Evolutionary conservation across 352 stramenopile genomes (phyloP).

Genomic region (Globisporangium recalcitrans): DNA sequence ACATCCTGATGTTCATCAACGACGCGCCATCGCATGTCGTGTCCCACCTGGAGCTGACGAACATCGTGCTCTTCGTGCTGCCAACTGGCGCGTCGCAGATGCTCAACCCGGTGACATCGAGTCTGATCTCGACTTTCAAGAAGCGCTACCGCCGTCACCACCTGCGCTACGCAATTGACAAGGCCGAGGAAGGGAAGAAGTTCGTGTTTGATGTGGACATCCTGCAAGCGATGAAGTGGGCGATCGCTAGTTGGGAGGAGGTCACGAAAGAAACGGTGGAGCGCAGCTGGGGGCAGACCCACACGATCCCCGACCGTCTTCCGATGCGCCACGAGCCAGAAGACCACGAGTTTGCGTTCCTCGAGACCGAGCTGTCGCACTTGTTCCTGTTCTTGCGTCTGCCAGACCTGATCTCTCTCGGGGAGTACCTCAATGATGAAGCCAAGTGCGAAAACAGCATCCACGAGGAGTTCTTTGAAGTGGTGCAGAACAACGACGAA

Average conservation of each 20-base stretch:
- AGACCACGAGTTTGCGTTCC: constrained; percentile 48
- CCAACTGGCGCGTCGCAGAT: constrained; percentile 40
- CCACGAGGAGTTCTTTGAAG: constrained; percentile 82
- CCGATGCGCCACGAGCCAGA: constrained; percentile 42
- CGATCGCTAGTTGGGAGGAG: constrained; percentile 59
- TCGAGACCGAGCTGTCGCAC: constrained; percentile 64
- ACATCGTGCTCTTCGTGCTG: constrained; percentile 67
- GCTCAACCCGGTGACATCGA: constrained; percentile 64
- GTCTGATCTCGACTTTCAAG: constrained; percentile 62
- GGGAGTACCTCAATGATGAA: constrained; percentile 73
- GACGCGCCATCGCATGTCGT: constrained; percentile 74
- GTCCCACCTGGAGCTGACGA: constrained; percentile 67
- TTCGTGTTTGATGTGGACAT: constrained; percentile 60
- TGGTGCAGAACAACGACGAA: constrained; percentile 60
- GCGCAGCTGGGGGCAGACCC: constrained; percentile 55
- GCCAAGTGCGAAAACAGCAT: constrained; percentile 58
- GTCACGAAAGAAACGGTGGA: constrained; percentile 64
- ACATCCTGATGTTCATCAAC: constrained; percentile 75
- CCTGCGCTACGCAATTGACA: constrained; percentile 59
- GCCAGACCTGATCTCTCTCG: constrained; percentile 49
- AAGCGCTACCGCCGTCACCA: constrained; percentile 72
- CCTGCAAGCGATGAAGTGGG: constrained; percentile 80
- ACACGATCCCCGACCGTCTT: constrained; percentile 49
- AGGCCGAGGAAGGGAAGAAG: constrained; percentile 37
- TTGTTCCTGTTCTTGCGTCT: constrained; percentile 62